Evolutionary conservation across 257 asterid genomes (phyloP).

Genomic region (Perilla frutescens): DNA sequence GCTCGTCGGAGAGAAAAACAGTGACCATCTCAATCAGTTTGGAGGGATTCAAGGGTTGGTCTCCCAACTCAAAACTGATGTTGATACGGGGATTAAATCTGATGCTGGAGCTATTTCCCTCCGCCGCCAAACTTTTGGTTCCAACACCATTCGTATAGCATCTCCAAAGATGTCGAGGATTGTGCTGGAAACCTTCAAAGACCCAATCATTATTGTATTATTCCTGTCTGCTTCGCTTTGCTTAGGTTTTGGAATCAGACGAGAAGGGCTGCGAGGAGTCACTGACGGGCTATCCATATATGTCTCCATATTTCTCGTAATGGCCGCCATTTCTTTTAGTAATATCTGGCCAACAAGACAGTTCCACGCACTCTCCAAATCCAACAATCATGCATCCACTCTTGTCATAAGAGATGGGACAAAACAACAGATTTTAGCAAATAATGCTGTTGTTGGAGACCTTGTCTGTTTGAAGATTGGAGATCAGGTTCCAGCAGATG

Average conservation of each 20-base stretch:
- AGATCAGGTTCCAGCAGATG: slow-evolving; percentile 33
- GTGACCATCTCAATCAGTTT: not conserved
- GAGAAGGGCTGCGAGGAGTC: not conserved
- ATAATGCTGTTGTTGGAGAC: slow-evolving; percentile 26
- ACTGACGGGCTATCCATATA: slow-evolving; percentile 10
- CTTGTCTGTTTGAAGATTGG: slow-evolving; percentile 15
- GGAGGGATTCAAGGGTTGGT: slow-evolving; percentile 9
- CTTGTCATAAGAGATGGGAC: slow-evolving; percentile 1
- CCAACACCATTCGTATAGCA: not conserved
- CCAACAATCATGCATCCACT: not conserved
- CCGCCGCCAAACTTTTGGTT: slow-evolving; percentile 18
- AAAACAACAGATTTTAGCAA: not conserved
- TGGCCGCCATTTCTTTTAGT: slow-evolving; percentile 1
- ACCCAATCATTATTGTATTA: slow-evolving; percentile 6
- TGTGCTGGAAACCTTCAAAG: slow-evolving; percentile 14
- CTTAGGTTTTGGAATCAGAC: slow-evolving; percentile 8
- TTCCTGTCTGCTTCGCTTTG: slow-evolving; percentile 21
- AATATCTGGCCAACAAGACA: slow-evolving; percentile 21
- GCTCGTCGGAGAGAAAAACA: slow-evolving; percentile 8
- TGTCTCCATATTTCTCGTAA: not conserved
- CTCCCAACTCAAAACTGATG: not conserved
- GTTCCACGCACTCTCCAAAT: not conserved
- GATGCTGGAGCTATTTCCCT: not conserved
- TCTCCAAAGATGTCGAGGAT: not conserved
- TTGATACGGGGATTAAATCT: not conserved